phyloP scores from a whole-genome alignment of 176 grass and related monocot genomes.

The Avena eriantha region DNA sequence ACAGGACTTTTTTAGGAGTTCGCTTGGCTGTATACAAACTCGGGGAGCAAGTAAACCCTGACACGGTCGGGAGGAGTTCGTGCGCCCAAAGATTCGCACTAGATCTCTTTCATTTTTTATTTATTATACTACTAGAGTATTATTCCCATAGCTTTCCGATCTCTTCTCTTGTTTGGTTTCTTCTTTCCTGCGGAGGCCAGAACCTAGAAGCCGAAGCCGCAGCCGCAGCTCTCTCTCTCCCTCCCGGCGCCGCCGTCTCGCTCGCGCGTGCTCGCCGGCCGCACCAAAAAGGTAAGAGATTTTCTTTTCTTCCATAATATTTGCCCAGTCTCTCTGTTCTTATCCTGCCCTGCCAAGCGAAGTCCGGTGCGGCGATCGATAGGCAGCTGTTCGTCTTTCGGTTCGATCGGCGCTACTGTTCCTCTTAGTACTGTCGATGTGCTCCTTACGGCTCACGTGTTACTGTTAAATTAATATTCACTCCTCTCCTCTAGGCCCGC shows the following conservation, averaged over 20 bases:
- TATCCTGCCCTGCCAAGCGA: background rate
- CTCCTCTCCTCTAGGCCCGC: background rate
- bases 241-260: background rate
- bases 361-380: background rate
- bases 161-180: background rate
- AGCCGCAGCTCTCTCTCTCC: background rate
- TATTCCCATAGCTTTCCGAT: background rate
- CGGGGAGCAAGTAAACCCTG: slow-evolving; percentile 7
- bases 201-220: background rate
- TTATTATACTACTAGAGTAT: background rate
- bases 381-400: background rate
- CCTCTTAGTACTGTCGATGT: background rate
- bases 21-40: background rate
- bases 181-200: slow-evolving; percentile 2
- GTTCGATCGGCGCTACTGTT: background rate
- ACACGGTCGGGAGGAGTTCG: slow-evolving; percentile 34
- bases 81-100: slow-evolving; percentile 44
- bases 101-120: background rate
- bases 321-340: background rate
- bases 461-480: background rate
- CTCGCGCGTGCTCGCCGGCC: background rate
- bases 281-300: background rate
- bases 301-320: background rate
- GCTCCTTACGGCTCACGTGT: background rate
- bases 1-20: background rate